phyloP scores from a whole-genome alignment of 2,329 filamentous ascomycete species.

The Aureobasidium sp. region DNA sequence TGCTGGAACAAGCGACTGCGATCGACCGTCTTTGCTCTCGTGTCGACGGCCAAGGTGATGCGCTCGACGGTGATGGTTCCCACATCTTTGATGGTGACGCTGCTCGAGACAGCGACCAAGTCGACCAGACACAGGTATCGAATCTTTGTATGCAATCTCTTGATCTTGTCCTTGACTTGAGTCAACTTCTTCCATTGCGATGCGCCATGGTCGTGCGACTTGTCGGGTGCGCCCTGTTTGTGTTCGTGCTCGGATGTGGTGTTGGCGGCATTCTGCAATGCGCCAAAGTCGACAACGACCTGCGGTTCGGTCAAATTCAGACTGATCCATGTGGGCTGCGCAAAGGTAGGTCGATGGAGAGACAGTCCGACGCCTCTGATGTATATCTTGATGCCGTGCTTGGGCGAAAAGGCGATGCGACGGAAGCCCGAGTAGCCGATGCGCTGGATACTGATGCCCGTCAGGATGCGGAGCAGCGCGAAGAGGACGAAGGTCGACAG shows the following conservation, averaged over 20 bases:
- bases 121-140: conserved; percentile 87
- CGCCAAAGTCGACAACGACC: conserved; percentile 70
- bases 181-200: conserved; percentile 71
- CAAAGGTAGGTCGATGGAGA: conserved; percentile 89
- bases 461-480: conserved; percentile 84
- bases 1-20: conserved; percentile 83
- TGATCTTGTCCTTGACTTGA: conserved; percentile 74
- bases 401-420: conserved; percentile 81
- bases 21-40: conserved; percentile 83
- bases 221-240: too few relatives aligned
- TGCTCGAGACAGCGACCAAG: conserved; percentile 68
- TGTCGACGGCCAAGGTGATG: conserved; percentile 82
- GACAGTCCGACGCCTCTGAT: conserved; percentile 82
- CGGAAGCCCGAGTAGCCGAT: conserved; percentile 89
- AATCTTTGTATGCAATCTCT: conserved; percentile 77
- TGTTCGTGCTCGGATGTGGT: conserved; percentile 11
- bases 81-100: conserved; percentile 69
- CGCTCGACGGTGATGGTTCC: conserved; percentile 79
- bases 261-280: conserved; percentile 41
- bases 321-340: conserved; percentile 93
- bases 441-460: conserved; percentile 90
- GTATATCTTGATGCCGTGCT: conserved; percentile 82
- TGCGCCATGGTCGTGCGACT: conserved; percentile 18
- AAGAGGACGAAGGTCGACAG: conserved; percentile 89
- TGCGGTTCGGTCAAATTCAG: conserved; percentile 79